These are phyloP conservation scores for Colletotrichum acutatum DNA, from an alignment of 2,329 filamentous ascomycete genomes.

Conservation along the genomic window DNA sequence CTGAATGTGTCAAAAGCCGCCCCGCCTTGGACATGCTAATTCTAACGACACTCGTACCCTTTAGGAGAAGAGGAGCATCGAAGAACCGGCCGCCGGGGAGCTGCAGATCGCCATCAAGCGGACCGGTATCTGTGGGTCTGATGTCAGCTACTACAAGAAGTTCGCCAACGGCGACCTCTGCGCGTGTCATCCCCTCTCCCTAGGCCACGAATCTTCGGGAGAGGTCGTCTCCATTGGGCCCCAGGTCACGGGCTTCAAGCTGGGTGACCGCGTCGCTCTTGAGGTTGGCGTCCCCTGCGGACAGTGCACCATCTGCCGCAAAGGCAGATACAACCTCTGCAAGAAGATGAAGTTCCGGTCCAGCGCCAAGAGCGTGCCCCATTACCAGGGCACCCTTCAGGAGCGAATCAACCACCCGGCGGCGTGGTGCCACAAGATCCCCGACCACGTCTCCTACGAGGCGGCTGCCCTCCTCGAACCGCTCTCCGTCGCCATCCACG, in stretches of 20 bases:
- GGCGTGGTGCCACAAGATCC: conserved; percentile 73
- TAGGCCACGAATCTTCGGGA: conserved; percentile 72
- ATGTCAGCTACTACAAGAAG: conserved; percentile 78
- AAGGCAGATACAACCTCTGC: conserved; percentile 71
- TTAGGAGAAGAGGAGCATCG: conserved; percentile 62
- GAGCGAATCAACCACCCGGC: conserved; percentile 72
- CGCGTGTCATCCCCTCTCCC: conserved; percentile 71
- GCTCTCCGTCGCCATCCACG: conserved; percentile 70
- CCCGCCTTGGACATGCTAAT: conserved; percentile 18
- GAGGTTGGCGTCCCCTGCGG: conserved; percentile 68
- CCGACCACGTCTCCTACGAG: conserved; percentile 67
- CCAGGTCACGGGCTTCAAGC: conserved; percentile 60
- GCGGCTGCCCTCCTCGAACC: conserved; percentile 71
- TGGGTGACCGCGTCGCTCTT: conserved; percentile 69
- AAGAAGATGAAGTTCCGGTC: conserved; percentile 71
- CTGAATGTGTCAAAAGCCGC: conserved; percentile 3
- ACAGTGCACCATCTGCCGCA: conserved; percentile 60
- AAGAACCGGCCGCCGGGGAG: conserved; percentile 61
- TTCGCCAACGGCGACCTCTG: conserved; percentile 78
- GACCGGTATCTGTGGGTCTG: conserved; percentile 77
- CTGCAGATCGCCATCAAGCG: conserved; percentile 73
- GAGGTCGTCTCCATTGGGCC: conserved; percentile 67
- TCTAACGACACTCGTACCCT: conserved; percentile 34
- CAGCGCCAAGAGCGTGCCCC: conserved; percentile 71
- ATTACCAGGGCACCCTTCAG: conserved; percentile 72